phyloP scores from a whole-genome alignment of 768 basidiomycete species.

The Lenzites betulinus region DNA sequence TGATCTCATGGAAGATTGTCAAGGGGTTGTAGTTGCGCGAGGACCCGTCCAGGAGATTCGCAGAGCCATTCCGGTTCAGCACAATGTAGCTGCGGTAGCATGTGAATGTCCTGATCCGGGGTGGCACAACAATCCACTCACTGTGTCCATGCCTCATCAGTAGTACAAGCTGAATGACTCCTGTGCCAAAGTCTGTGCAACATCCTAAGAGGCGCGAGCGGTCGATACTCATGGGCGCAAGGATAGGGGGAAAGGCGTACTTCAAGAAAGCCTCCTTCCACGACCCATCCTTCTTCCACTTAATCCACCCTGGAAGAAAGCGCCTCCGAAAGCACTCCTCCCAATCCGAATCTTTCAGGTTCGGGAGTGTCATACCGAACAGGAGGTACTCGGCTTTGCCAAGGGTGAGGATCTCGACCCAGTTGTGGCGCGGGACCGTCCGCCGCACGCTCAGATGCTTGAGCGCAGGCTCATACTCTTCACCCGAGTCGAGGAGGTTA shows the following conservation, averaged over 20 bases:
- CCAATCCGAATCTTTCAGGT: constrained; percentile 68
- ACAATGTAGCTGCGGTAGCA: constrained; percentile 60
- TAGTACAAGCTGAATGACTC: constrained; percentile 65
- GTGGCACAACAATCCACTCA: constrained; percentile 33
- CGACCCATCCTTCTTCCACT: constrained; percentile 60
- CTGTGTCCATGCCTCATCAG: constrained; percentile 86
- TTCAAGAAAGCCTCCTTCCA: constrained; percentile 72
- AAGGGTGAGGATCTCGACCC: constrained; percentile 72
- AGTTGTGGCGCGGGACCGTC: constrained; percentile 74
- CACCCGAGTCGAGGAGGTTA: constrained; percentile 42
- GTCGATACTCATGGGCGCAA: background rate
- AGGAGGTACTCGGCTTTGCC: constrained; percentile 65
- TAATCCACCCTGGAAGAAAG: constrained; percentile 77
- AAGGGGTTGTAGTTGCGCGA: constrained; percentile 72
- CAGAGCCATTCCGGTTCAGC: constrained; percentile 73
- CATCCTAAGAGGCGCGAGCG: constrained; percentile 41
- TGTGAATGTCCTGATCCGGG: background rate
- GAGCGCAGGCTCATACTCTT: constrained; percentile 51
- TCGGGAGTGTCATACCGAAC: constrained; percentile 68
- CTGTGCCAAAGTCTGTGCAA: constrained; percentile 72
- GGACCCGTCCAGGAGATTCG: constrained; percentile 67
- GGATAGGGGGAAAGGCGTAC: constrained; percentile 39
- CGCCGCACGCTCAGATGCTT: constrained; percentile 62
- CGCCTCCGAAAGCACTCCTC: constrained; percentile 70
- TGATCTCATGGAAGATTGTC: constrained; percentile 71